phyloP scores from a whole-genome alignment of 2,329 filamentous ascomycete species.

The Fusarium pilosicola region DNA sequence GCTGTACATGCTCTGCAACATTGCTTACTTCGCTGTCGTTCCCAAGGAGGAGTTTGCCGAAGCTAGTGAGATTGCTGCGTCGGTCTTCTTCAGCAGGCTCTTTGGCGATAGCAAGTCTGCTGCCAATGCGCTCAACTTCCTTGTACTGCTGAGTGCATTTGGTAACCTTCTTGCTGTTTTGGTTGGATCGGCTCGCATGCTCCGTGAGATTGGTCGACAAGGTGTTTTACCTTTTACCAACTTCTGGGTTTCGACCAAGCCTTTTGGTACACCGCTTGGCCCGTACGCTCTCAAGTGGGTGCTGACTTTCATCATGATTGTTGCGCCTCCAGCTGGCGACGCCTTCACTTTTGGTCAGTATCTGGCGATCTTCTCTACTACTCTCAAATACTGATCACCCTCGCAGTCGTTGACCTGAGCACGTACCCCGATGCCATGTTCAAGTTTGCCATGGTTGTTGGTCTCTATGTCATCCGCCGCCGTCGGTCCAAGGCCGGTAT shows the following conservation, averaged over 20 bases:
- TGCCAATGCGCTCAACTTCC: conserved; percentile 64
- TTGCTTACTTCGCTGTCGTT: conserved; percentile 69
- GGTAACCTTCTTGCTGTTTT: conserved; percentile 67
- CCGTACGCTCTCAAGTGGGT: conserved; percentile 68
- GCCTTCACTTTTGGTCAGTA: conserved; percentile 69
- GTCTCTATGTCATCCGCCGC: conserved; percentile 66
- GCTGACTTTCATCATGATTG: conserved; percentile 68
- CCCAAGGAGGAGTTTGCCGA: conserved; percentile 63
- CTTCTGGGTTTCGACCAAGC: conserved; percentile 71
- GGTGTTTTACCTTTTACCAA: conserved; percentile 68
- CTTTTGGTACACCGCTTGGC: conserved; percentile 70
- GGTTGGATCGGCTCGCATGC: conserved; percentile 64
- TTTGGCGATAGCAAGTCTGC: conserved; percentile 61
- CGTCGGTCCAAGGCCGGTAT: conserved; percentile 63
- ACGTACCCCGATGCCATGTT: conserved; percentile 70
- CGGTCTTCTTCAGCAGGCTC: conserved; percentile 67
- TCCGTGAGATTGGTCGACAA: conserved; percentile 70
- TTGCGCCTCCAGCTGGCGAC: conserved; percentile 69
- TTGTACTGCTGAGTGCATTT: conserved; percentile 66
- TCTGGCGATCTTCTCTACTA: no score
- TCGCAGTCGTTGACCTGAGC: conserved; percentile 51
- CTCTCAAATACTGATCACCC: conserved; percentile 37
- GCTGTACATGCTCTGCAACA: conserved; percentile 67
- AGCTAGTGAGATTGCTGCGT: conserved; percentile 64
- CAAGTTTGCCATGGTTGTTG: conserved; percentile 63